A percentile compares a stretch with the other conserved stretches of the same genome.
Evolutionary conservation across 148 eudicot genomes (phyloP).

Genomic region (Cornus kousa): DNA sequence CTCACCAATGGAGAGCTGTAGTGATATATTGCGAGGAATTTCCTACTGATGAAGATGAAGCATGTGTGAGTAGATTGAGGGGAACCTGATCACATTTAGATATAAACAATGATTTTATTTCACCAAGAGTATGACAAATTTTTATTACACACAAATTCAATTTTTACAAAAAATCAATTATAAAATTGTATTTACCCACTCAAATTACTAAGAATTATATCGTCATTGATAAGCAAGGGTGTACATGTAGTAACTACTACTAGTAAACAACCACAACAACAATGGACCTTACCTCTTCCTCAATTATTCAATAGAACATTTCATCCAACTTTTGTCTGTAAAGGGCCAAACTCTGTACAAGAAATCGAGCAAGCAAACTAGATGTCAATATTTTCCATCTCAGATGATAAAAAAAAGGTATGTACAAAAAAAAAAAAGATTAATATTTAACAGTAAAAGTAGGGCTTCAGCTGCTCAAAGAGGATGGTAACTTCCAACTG

Average conservation of each 20-base stretch:
- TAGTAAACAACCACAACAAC: neutral
- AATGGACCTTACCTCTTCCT: neutral
- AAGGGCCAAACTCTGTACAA: conserved; percentile 45
- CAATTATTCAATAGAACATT: neutral
- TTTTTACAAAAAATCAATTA: too few species aligned
- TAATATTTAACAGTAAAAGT: neutral
- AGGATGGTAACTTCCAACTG: too few species aligned
- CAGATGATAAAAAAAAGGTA: neutral
- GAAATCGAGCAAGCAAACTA: neutral
- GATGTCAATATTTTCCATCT: neutral
- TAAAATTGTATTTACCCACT: too few species aligned
- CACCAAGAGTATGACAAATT: neutral
- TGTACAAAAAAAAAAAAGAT: neutral
- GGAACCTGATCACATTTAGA: neutral
- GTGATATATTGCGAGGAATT: neutral
- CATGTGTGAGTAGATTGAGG: neutral
- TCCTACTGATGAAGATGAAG: too few species aligned
- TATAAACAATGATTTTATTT: neutral
- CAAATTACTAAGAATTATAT: neutral
- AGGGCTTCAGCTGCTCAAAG: neutral
- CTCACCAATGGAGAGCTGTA: neutral
- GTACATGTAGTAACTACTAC: neutral
- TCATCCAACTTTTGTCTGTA: conserved; percentile 37
- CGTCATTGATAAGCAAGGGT: neutral
- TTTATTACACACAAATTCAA: too few species aligned